Base-by-base conservation (phyloP, 805 yeast species). In the Myxozyma neglecta region DNA sequence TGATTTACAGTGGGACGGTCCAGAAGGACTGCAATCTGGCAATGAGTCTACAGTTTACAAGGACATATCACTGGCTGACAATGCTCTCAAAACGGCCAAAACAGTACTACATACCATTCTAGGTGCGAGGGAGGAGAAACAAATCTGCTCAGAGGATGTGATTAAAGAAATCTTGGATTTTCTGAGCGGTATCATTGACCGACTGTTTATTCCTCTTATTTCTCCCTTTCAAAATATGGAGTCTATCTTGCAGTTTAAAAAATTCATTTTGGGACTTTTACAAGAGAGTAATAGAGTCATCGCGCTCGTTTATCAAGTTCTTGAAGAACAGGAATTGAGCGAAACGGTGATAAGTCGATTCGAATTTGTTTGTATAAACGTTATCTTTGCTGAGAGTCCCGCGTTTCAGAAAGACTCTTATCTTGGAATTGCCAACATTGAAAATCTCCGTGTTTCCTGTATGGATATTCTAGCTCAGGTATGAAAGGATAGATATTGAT, bases 261-360 rank as follows among this genome's bases (percentile, higher is more conserved):
- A 54, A 32, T n/a, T 56, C 35, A 32, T 60, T 10, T 24, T 48
- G 20, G 63, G 63, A 6, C 34, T 58, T 20, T 42, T 63, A 4
- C 67, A 64, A 32, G 66, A 61, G 16, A 32, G 53, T n/a, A 58
- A 56, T 34, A 46, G 67, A 32, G 42, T 35, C 11, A 39, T 64
- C 6, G 18, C 45, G 4, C 10, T 55, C 36, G 34, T 63, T 3
- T 56, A 39, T 47, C 57, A 54, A 34, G 36, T 64, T 2, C 42
- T 59, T 24, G 50, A 34, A 24, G 34, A 43, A n/a, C 59, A 48
- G 14, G 67, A 63, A 29, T 40, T 67, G 16, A 83, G 84, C 57
- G 92, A 87, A 44, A 77, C 75, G 2, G 68, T 81, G 0, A 69
- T 87, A 9, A 85, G 90, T 0, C 82, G 81, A 63, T 68, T 89